Evolutionary conservation across 148 eudicot species (phyloP).

Genomic region (Chenopodium suecicum): DNA sequence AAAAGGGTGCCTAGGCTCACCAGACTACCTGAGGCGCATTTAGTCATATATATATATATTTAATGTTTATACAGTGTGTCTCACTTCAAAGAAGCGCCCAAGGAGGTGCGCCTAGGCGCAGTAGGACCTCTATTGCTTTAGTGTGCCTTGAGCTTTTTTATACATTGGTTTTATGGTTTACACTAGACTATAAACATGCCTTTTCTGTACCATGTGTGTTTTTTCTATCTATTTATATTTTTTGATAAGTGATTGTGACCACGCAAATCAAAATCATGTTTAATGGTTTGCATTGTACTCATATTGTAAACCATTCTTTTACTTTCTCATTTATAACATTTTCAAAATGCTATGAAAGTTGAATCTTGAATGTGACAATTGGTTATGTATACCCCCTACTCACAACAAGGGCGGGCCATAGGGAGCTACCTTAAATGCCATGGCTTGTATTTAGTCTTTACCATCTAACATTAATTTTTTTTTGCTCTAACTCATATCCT

Average conservation of each 20-base stretch:
- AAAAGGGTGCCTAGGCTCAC: too few species aligned
- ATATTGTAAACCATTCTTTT: not conserved
- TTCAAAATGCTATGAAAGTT: not conserved
- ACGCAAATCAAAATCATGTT: not conserved
- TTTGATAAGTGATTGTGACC: not conserved
- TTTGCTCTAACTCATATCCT: not conserved
- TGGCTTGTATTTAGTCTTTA: not conserved
- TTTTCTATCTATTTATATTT: not conserved
- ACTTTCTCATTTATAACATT: not conserved
- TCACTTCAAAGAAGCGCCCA: too few species aligned
- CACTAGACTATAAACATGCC: not conserved
- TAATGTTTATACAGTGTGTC: too few species aligned
- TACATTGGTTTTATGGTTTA: too few species aligned
- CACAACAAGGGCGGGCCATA: not conserved
- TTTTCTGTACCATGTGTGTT: not conserved
- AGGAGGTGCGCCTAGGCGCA: too few species aligned
- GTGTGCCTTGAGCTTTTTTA: too few species aligned
- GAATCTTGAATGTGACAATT: not conserved
- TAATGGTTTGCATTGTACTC: not conserved
- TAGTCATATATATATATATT: too few species aligned
- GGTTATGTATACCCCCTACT: not conserved
- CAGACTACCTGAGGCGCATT: too few species aligned
- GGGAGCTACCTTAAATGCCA: not conserved
- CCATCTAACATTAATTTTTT: not conserved
- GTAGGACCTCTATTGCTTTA: too few species aligned